Base-by-base conservation (phyloP, 2,329 filamentous ascomycete species). In the Periconia macrospinosa region DNA sequence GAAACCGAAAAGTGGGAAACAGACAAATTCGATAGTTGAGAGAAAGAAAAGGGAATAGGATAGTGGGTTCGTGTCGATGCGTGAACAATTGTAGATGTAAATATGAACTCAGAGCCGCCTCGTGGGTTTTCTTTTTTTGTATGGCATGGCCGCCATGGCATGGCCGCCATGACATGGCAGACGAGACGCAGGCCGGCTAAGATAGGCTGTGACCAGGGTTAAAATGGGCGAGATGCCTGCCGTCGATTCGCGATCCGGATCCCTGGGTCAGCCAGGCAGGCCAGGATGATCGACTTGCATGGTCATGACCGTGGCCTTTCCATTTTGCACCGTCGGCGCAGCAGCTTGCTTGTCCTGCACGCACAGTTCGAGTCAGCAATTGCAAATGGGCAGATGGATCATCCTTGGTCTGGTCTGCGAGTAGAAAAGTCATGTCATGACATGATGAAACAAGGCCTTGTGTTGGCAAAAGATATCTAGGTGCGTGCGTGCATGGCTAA, bases 351-450 rank as follows among this genome's bases (percentile, higher is more conserved):
- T 27, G 23, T 27, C 23, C 23, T 27, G 23, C 23, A 27, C 23
- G 23, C 23, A 54, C 45, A 30, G n/a, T 42, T 53, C 58, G 60
- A 63, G 60, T 63, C 60, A 63, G 60, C 50, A n/a, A 41, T 44
- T 35, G 41, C 37, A 19, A 30, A 27, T 27, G 23, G 23, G 23
- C 23, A 27, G 23, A 27, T 27, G 23, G 23, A 27, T 27, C 23
- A 3, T 8, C 23, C 23, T 8, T 27, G 23, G 3, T 27, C 5
- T 27, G n/a, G 23, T 27, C 23, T 27, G 23, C 23, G 23, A 27
- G 8, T 27, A 27, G 23, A 27, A 27, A 37, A 6, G 33, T 3
- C 33, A 37, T 6, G 33, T 5, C 33, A 13, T 37, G 33, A 35
- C 23, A 42, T 49, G n/a, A 11, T 42, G 37, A 47, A 49, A 45